Evolutionary conservation across 2,329 filamentous ascomycete species (phyloP).

Genomic region (Gaeumannomyces sp.): DNA sequence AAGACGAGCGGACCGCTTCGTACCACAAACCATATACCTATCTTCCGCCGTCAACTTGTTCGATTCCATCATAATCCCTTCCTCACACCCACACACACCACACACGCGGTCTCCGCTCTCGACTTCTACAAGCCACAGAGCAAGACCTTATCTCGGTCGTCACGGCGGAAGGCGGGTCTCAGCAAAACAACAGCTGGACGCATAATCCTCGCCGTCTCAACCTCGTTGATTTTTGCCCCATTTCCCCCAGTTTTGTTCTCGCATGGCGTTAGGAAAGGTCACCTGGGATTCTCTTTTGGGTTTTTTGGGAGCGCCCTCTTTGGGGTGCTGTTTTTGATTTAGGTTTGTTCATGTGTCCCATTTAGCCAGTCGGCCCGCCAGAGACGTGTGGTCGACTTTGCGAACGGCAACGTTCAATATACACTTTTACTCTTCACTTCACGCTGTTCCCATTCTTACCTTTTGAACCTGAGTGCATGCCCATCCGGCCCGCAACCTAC

Average conservation of each 20-base stretch:
- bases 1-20: not conserved
- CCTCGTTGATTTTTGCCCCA: not conserved
- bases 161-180: not conserved
- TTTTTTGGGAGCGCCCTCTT: not conserved
- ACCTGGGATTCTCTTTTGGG: not conserved
- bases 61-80: not conserved
- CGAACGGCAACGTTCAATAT: not conserved
- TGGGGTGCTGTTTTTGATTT: not conserved
- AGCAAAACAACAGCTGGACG: not conserved
- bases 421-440: not conserved
- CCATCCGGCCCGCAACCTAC: too few species aligned
- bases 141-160: not conserved
- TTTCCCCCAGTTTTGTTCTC: not conserved
- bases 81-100: not conserved
- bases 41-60: not conserved
- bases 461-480: not conserved
- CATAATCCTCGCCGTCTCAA: not conserved
- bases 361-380: not conserved
- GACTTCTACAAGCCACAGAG: not conserved
- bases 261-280: not conserved
- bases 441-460: not conserved
- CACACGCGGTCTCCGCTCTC: not conserved
- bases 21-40: not conserved
- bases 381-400: too few species aligned
- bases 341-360: not conserved